phyloP scores from a whole-genome alignment of 2,329 filamentous ascomycete species.

The Aspergillus viridinutans region DNA sequence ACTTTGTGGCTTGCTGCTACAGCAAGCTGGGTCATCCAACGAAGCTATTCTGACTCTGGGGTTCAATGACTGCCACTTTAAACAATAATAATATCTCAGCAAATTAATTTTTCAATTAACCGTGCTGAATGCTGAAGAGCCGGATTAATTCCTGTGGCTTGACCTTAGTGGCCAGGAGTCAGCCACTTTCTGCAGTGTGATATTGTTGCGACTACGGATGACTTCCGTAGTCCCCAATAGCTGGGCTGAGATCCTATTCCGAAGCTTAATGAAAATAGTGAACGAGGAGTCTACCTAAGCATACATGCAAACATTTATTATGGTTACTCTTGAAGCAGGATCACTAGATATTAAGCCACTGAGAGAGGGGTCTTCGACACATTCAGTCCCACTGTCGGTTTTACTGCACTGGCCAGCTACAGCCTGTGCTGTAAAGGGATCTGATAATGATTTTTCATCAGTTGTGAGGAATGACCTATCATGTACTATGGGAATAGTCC shows the following conservation, averaged over 20 bases:
- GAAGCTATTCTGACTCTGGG: not conserved
- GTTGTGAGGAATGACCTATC: too few relatives aligned
- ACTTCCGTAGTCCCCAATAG: not conserved
- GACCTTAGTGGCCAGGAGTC: not conserved
- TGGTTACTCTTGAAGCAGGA: not conserved
- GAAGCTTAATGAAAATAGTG: not conserved
- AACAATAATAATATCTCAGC: not conserved
- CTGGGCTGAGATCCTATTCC: not conserved
- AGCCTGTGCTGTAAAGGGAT: too few relatives aligned
- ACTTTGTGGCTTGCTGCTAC: not conserved
- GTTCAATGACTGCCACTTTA: not conserved
- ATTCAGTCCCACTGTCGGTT: too few relatives aligned
- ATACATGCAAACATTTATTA: not conserved
- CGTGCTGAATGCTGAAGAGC: not conserved
- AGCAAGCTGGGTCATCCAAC: not conserved
- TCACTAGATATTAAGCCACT: not conserved
- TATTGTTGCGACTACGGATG: not conserved
- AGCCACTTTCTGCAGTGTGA: not conserved
- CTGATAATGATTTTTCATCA: too few relatives aligned
- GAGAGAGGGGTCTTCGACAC: too few relatives aligned
- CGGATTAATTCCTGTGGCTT: not conserved
- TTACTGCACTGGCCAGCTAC: too few relatives aligned
- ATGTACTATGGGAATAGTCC: too few relatives aligned
- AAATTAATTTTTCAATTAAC: not conserved
- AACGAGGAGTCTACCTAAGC: not conserved